These are phyloP conservation scores for Zygosaccharomyces pseudobailii DNA, from an alignment of 1,139 yeast species.

Conservation along the genomic window DNA sequence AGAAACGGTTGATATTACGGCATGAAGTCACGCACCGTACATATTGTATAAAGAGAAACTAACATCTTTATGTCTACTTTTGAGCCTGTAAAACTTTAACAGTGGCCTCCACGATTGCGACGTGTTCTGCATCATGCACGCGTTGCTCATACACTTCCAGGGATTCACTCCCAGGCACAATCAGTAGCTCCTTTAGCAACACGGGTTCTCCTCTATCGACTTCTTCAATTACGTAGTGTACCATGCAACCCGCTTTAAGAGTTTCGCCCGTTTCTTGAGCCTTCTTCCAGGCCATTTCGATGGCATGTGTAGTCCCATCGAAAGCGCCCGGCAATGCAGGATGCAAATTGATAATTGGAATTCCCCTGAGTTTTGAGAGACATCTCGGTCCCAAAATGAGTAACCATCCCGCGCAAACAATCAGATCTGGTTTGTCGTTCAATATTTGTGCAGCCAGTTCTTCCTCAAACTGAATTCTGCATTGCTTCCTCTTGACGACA, in stretches of 20 bases:
- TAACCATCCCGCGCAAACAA: slow-evolving; percentile 99
- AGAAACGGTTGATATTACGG: slow-evolving; percentile 41
- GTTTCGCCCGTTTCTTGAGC: slow-evolving; percentile 66
- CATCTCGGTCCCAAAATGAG: slow-evolving; percentile 77
- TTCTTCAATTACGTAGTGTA: slow-evolving; percentile 88
- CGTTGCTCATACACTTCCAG: slow-evolving; percentile 74
- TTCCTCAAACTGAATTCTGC: slow-evolving; percentile 66
- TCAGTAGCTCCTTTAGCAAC: slow-evolving; percentile 69
- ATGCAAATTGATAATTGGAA: slow-evolving; percentile 85
- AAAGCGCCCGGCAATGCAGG: slow-evolving; percentile 97
- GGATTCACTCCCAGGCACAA: slow-evolving; percentile 60
- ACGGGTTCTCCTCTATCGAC: slow-evolving; percentile 93
- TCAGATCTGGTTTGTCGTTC: slow-evolving; percentile 62
- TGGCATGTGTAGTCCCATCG: slow-evolving; percentile 90
- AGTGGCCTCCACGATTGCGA: slow-evolving; percentile 90
- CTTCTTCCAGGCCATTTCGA: slow-evolving; percentile 92
- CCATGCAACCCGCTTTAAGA: slow-evolving; percentile 83
- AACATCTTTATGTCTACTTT: slow-evolving; percentile 2
- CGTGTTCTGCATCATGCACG: slow-evolving; percentile 82
- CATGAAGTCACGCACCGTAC: slow-evolving; percentile 11
- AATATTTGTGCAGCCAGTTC: slow-evolving; percentile 72
- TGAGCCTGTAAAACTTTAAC: slow-evolving; percentile 43
- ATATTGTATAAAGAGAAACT: neutral
- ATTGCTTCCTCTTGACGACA: slow-evolving; percentile 49
- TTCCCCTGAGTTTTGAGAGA: slow-evolving; percentile 58